Percentiles rank a stretch among this genome's conserved stretches.
phyloP scores from a whole-genome alignment of 2,329 filamentous ascomycete species.

The Chrysoporthe austroafricana region DNA sequence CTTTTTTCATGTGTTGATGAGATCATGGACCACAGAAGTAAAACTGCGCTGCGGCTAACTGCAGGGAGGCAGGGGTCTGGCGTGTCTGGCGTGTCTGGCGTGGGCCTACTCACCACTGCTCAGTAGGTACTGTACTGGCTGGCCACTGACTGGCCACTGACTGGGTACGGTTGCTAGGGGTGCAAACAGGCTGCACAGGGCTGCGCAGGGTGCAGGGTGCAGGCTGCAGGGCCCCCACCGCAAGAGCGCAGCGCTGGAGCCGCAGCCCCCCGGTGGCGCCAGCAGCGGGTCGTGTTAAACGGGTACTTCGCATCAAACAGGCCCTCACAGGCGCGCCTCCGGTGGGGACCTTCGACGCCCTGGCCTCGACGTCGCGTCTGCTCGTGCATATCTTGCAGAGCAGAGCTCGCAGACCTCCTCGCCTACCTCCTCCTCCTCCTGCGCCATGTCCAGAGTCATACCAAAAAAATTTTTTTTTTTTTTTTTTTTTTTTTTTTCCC shows the following conservation, averaged over 20 bases:
- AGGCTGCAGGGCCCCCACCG: slow-evolving; percentile 7
- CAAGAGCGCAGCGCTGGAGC: neutral
- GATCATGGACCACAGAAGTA: neutral
- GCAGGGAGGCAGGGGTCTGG: neutral
- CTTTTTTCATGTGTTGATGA: neutral
- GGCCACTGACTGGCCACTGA: no score
- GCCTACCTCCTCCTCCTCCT: neutral
- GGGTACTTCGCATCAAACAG: neutral
- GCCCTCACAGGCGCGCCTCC: neutral
- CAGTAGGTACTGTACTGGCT: no score
- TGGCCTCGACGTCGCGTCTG: neutral
- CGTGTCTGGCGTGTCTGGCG: no score
- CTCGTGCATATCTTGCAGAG: neutral
- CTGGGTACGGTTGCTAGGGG: neutral
- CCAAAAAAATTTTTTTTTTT: no score
- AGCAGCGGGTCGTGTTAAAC: slow-evolving; percentile 9
- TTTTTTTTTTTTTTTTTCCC: neutral
- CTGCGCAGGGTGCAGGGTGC: slow-evolving; percentile 1
- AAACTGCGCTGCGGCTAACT: neutral
- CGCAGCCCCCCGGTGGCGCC: neutral
- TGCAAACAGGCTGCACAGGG: neutral
- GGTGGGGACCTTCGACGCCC: neutral
- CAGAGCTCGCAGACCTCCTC: no score
- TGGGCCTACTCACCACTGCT: no score
- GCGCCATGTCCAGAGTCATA: neutral